These are phyloP conservation scores for Eutreptiella sp. DNA, from an alignment of 208 protist species.

Conservation along the genomic window DNA sequence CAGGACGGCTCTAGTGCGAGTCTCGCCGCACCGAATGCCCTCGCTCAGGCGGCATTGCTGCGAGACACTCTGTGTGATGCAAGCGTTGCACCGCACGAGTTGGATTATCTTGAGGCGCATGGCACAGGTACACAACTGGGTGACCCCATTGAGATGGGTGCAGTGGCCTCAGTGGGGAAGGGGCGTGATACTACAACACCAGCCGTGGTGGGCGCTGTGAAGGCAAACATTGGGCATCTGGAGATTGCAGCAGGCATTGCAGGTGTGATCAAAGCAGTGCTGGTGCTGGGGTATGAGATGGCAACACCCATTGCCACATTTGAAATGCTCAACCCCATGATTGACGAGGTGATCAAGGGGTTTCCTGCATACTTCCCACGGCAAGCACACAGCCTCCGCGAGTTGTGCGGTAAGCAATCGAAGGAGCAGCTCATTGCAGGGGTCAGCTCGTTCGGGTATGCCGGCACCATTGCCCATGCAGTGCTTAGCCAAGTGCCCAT, in stretches of 20 bases:
- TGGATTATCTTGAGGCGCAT: conserved; percentile 44
- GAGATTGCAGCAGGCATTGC: conserved; percentile 37
- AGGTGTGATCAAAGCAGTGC: conserved; percentile 13
- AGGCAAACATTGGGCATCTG: conserved; percentile 38
- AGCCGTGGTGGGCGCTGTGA: conserved; percentile 31
- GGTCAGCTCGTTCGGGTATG: too few species aligned
- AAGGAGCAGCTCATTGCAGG: too few species aligned
- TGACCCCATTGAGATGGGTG: conserved; percentile 46
- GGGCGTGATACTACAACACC: too few species aligned
- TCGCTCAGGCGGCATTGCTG: conserved; percentile 38
- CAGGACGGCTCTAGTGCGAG: conserved; percentile 44
- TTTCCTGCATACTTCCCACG: too few species aligned
- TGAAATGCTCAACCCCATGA: too few species aligned
- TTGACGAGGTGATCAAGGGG: too few species aligned
- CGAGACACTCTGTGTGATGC: conserved; percentile 3
- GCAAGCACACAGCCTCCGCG: too few species aligned
- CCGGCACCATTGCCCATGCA: too few species aligned
- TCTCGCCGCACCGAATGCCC: conserved; percentile 33
- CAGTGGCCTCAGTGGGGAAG: conserved; percentile 19
- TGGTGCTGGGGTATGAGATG: conserved; percentile 15
- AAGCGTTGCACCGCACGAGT: conserved; percentile 23
- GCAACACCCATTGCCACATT: too few species aligned
- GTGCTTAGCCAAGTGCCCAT: too few species aligned
- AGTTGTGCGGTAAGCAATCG: too few species aligned
- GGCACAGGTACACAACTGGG: conserved; percentile 48